Evolutionary conservation across 805 yeast genomes (phyloP).

Genomic region (Ascoidea rubescens): DNA sequence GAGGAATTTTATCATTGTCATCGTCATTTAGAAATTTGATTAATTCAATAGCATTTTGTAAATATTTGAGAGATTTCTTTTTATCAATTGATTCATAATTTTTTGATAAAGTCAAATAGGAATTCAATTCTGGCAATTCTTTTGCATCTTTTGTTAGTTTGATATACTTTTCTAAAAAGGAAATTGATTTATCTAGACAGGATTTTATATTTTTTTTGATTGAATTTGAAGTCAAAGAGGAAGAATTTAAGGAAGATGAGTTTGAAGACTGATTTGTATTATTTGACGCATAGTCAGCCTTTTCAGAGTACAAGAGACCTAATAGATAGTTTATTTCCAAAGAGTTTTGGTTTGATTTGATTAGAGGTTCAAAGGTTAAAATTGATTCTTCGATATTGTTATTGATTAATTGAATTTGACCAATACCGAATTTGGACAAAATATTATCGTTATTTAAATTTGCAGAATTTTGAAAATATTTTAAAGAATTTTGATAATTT

Average conservation of each 20-base stretch:
- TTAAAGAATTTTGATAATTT: constrained; percentile 42
- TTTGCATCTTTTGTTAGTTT: constrained; percentile 38
- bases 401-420: constrained; percentile 69
- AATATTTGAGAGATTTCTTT: constrained; percentile 49
- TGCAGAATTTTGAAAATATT: constrained; percentile 57
- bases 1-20: constrained; percentile 25
- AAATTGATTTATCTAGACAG: constrained; percentile 36
- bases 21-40: constrained; percentile 19
- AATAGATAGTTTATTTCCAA: constrained; percentile 63
- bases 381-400: constrained; percentile 72
- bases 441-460: constrained; percentile 50
- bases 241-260: constrained; percentile 9
- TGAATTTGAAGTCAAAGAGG: constrained; percentile 2
- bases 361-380: constrained; percentile 65
- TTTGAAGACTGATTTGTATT: constrained; percentile 13
- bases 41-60: constrained; percentile 47
- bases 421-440: constrained; percentile 69
- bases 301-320: constrained; percentile 60
- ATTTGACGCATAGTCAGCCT: constrained; percentile 15
- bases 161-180: constrained; percentile 56
- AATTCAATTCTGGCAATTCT: constrained; percentile 49
- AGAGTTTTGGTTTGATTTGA: constrained; percentile 50
- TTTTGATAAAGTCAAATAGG: constrained; percentile 53
- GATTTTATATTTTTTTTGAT: constrained; percentile 7
- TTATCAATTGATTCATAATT: constrained; percentile 53